Conservation (phyloP, 257 asterid genomes). For the Orobanche coerulescens region DNA sequence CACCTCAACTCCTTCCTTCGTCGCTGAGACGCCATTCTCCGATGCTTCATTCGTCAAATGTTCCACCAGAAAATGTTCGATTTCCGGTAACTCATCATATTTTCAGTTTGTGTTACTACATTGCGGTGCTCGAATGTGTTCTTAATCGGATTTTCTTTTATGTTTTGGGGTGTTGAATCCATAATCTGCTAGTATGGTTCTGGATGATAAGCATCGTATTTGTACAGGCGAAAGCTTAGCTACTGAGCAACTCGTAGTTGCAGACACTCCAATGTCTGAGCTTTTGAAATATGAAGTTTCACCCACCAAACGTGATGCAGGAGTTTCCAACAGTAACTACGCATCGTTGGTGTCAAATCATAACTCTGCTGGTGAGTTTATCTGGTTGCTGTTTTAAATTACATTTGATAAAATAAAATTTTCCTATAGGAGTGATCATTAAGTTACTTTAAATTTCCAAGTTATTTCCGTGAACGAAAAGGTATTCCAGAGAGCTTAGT, state of each 20-base stretch:
- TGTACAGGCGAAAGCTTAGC: conserved; percentile 30
- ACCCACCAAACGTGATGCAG: conserved; percentile 24
- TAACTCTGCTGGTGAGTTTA: conserved; percentile 36
- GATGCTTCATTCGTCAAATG: conserved; percentile 36
- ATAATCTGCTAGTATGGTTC: not conserved
- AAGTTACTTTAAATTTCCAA: not conserved
- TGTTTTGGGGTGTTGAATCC: not conserved
- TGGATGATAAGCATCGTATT: conserved; percentile 10
- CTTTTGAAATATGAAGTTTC: conserved; percentile 26
- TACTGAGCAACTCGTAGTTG: conserved; percentile 38
- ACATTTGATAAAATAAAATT: not conserved
- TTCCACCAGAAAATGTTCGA: conserved; percentile 26
- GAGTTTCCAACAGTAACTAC: conserved; percentile 21
- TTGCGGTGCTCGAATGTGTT: not conserved
- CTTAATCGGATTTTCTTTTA: not conserved
- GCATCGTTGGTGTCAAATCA: conserved; percentile 19
- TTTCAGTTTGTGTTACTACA: not conserved
- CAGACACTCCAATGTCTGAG: conserved; percentile 64
- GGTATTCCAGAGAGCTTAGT: not conserved
- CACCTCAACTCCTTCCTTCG: conserved; percentile 32
- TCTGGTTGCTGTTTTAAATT: conserved; percentile 9
- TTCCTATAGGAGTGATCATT: not conserved
- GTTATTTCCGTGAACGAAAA: conserved; percentile 4
- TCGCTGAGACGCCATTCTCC: conserved; percentile 57
- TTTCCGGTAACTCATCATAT: conserved; percentile 28